Evolutionary conservation across 768 basidiomycete genomes (phyloP).

Genomic region (Boletus patriciae): DNA sequence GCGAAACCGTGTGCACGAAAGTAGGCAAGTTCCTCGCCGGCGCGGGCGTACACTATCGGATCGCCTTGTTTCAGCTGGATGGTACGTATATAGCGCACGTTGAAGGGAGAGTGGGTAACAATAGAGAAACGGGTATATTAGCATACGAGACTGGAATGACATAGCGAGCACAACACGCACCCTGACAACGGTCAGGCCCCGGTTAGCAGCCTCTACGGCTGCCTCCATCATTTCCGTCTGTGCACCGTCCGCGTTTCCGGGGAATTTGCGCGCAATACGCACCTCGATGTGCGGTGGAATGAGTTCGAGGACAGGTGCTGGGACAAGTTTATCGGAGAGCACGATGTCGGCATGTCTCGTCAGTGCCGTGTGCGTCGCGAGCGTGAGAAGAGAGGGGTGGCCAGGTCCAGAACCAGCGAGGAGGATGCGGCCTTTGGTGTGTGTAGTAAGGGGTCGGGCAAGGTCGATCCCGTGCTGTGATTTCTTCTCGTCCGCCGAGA

Average conservation of each 20-base stretch:
- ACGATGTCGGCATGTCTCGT: slow-evolving; percentile 82
- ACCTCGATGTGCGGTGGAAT: slow-evolving; percentile 74
- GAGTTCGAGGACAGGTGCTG: slow-evolving; percentile 78
- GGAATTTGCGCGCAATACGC: slow-evolving; percentile 94
- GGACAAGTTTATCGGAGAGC: slow-evolving; percentile 95
- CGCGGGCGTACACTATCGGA: slow-evolving; percentile 91
- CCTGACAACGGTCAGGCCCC: slow-evolving; percentile 83
- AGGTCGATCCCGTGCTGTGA: slow-evolving; percentile 34
- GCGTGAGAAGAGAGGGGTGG: slow-evolving; percentile 87
- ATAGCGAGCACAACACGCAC: slow-evolving; percentile 43
- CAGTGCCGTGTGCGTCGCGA: slow-evolving; percentile 79
- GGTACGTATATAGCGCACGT: background rate
- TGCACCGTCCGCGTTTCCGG: slow-evolving; percentile 93
- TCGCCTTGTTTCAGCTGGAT: slow-evolving; percentile 93
- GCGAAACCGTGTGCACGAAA: slow-evolving; percentile 87
- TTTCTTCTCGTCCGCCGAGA: slow-evolving; percentile 35
- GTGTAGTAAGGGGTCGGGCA: slow-evolving; percentile 14
- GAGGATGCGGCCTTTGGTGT: slow-evolving; percentile 64
- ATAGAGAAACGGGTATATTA: background rate
- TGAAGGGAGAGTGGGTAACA: background rate
- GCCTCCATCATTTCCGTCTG: slow-evolving; percentile 94
- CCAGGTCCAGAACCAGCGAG: slow-evolving; percentile 96
- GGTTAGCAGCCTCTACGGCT: slow-evolving; percentile 77
- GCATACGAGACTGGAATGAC: background rate
- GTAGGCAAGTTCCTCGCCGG: slow-evolving; percentile 91